These are phyloP conservation scores for Posidonia australis DNA, from an alignment of 106 monocot species.

Conservation along the genomic window DNA sequence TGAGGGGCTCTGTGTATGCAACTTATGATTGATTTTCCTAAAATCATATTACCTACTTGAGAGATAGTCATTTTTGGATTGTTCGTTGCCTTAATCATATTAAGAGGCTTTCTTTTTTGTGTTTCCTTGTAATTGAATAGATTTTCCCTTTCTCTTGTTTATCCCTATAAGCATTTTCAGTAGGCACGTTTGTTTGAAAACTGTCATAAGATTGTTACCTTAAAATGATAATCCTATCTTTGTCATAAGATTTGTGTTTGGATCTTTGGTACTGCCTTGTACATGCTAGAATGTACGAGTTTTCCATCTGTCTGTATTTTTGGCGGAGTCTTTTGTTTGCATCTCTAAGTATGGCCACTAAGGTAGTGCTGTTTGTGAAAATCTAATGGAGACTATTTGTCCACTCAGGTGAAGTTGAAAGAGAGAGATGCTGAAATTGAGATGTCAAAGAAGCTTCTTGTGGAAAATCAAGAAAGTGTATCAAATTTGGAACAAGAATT, in stretches of 20 bases:
- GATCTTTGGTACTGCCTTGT: too few relatives aligned
- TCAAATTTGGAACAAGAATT: slow-evolving; percentile 50
- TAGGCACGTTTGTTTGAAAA: too few relatives aligned
- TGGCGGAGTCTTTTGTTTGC: not conserved
- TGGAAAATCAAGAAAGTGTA: slow-evolving; percentile 47
- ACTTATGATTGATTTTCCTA: not conserved
- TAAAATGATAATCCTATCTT: too few relatives aligned
- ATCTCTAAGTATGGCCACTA: not conserved
- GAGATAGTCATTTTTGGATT: too few relatives aligned
- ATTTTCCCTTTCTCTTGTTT: too few relatives aligned
- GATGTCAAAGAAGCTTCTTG: slow-evolving; percentile 30
- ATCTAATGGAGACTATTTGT: not conserved
- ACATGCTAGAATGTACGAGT: not conserved
- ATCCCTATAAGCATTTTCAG: too few relatives aligned
- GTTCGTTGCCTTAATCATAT: too few relatives aligned
- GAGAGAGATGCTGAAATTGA: slow-evolving; percentile 37
- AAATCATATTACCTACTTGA: too few relatives aligned
- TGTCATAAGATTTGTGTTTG: too few relatives aligned
- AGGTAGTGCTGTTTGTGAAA: not conserved
- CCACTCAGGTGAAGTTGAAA: slow-evolving; percentile 24
- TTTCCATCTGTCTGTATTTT: not conserved
- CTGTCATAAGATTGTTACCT: too few relatives aligned
- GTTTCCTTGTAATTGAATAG: not conserved
- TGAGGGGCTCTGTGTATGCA: not conserved
- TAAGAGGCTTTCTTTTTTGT: not conserved